Percentiles rank a stretch among this genome's conserved stretches.
Evolutionary conservation across 805 yeast genomes (phyloP).

Genomic region (Teunomyces atbi): DNA sequence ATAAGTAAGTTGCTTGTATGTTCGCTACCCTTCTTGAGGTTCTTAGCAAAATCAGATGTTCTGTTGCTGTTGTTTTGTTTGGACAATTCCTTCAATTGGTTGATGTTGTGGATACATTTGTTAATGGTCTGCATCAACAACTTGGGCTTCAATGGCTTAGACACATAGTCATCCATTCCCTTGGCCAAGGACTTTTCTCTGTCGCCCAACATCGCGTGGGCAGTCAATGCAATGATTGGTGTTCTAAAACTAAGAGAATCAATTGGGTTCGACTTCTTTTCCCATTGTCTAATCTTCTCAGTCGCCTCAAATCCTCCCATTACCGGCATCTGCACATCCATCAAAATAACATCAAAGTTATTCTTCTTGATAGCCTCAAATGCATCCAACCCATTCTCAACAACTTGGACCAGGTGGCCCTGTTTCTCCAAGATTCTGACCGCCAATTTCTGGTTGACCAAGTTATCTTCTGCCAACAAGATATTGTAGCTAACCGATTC

Average conservation of each 20-base stretch:
- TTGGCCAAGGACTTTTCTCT: conserved; percentile 82
- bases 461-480: conserved; percentile 80
- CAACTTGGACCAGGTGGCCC: conserved; percentile 81
- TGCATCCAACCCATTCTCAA: conserved; percentile 83
- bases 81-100: conserved; percentile 57
- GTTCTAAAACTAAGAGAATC: conserved; percentile 70
- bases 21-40: conserved; percentile 33
- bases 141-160: conserved; percentile 84
- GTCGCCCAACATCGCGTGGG: conserved; percentile 94
- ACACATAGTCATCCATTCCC: conserved; percentile 89
- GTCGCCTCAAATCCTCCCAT: conserved; percentile 96
- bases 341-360: conserved; percentile 75
- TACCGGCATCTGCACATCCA: conserved; percentile 96
- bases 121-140: conserved; percentile 80
- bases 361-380: conserved; percentile 67
- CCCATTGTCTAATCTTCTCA: conserved; percentile 84
- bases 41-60: conserved; percentile 46
- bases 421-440: conserved; percentile 82
- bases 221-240: conserved; percentile 87
- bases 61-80: conserved; percentile 45
- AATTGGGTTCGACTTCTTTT: conserved; percentile 69
- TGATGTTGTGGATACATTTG: conserved; percentile 73
- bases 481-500: conserved; percentile 74
- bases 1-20: conserved; percentile 6
- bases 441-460: conserved; percentile 84